phyloP scores from a whole-genome alignment of 805 yeast genomes.

The Metschnikowia dekortorum region DNA sequence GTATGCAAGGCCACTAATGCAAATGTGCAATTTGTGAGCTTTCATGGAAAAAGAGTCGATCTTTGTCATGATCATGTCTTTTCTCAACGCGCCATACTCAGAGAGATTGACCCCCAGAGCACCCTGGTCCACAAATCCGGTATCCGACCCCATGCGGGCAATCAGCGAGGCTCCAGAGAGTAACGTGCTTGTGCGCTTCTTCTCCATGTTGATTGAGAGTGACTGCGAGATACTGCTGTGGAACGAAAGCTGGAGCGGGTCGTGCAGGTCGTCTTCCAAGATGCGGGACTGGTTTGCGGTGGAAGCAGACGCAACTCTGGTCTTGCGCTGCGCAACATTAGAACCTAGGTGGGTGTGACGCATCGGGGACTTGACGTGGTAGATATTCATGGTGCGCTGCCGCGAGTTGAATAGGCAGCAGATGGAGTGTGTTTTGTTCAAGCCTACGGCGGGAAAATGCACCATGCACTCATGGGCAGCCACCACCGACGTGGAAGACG shows the following conservation, averaged over 20 bases:
- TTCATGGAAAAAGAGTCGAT: slow-evolving; percentile 41
- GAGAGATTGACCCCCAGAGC: slow-evolving; percentile 11
- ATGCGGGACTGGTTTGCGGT: slow-evolving; percentile 43
- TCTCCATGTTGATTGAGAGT: slow-evolving; percentile 36
- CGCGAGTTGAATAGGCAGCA: slow-evolving; percentile 53
- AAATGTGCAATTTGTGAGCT: slow-evolving; percentile 28
- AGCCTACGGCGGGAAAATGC: slow-evolving; percentile 45
- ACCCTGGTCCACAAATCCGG: slow-evolving; percentile 26
- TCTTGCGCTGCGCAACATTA: slow-evolving; percentile 10
- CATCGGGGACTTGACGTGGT: slow-evolving; percentile 47
- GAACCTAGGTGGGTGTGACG: slow-evolving; percentile 11
- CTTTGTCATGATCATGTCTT: slow-evolving; percentile 68
- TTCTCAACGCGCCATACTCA: slow-evolving; percentile 36
- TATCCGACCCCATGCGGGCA: slow-evolving; percentile 42
- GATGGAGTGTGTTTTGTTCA: slow-evolving; percentile 35
- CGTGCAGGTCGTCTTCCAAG: slow-evolving; percentile 35
- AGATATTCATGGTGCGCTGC: slow-evolving; percentile 45
- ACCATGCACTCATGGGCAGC: slow-evolving; percentile 54
- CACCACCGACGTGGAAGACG: slow-evolving; percentile 65
- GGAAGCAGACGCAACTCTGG: slow-evolving; percentile 26
- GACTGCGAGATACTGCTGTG: slow-evolving; percentile 7
- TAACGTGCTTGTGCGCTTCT: slow-evolving; percentile 40
- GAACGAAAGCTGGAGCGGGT: slow-evolving; percentile 5
- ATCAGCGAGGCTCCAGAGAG: slow-evolving; percentile 42
- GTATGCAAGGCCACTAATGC: slow-evolving; percentile 36